Evolutionary conservation across 768 basidiomycete species (phyloP).

Genomic region (Strobilomyces confusus): DNA sequence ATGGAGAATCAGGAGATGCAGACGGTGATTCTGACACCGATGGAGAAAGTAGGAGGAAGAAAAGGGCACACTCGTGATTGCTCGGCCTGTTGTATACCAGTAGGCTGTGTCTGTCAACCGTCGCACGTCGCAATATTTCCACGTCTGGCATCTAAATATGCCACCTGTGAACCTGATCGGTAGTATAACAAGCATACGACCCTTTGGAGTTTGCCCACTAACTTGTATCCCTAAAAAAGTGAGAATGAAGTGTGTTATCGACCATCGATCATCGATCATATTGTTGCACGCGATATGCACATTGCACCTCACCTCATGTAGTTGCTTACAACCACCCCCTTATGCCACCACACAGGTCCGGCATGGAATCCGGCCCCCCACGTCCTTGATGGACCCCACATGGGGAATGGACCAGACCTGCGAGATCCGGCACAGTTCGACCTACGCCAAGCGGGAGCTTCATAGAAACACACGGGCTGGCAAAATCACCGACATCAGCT

Average conservation of each 20-base stretch:
- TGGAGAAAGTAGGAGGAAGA: conserved; percentile 11
- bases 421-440: conserved; percentile 7
- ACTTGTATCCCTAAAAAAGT: background rate
- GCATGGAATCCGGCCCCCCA: conserved; percentile 76
- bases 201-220: background rate
- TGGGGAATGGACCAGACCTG: background rate
- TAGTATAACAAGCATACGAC: background rate
- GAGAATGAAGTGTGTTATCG: background rate
- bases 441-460: conserved; percentile 74
- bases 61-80: conserved; percentile 15
- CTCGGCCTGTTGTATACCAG: background rate
- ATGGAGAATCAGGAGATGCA: conserved; percentile 1
- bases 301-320: conserved; percentile 58
- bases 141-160: background rate
- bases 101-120: background rate
- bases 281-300: background rate
- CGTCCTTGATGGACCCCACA: conserved; percentile 59
- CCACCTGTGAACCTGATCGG: background rate
- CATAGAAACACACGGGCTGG: conserved; percentile 18
- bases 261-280: conserved; percentile 8
- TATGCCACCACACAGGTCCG: conserved; percentile 68
- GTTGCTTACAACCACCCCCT: conserved; percentile 73
- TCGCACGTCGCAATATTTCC: background rate
- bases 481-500: background rate
- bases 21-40: background rate